Base-by-base conservation (phyloP, 768 basidiomycete genomes). In the Boletus rubescentipes region DNA sequence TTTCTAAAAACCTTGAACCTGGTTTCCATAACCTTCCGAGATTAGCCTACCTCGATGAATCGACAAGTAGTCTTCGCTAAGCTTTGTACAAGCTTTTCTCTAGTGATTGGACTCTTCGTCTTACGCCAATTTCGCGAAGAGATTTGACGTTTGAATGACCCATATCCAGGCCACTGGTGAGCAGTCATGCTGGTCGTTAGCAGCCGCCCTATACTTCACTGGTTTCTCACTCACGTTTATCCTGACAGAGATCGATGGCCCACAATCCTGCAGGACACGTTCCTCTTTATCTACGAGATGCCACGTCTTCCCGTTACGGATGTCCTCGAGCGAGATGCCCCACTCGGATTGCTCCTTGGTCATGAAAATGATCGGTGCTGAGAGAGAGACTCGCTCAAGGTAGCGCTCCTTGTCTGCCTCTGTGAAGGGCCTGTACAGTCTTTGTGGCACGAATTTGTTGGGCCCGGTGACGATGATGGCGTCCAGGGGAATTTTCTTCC, bases 81-180 rank as follows among this genome's bases (percentile, higher is more conserved):
- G 56, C 82, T 86, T 64, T 83, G 85, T 1, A 84, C 87, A 6
- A 89, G 73, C 63, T 86, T 89, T 37, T 79, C 79, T 34, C 79
- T 77, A 2, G 86, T 89, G 57, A 88, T 88, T 4, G 87, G 88
- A 29, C 83, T 79, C 36, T 86, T 87, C 2, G 80, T 85, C 65
- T 80, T 88, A 30, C 83, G 77, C 69, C 86, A 89, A 67, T 90
- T 86, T 63, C 83, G 81, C 9, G 87, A 89, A 9, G 85, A 83
- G 59, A 90, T 87, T 64, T 87, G 86, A 47, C 82, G 73, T 60
- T 80, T 84, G 84, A 85, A 89, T 49, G 80, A 78, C 42, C 80
- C 71, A 66, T 89, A 89, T 10, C 87, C 87, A n/a, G 86, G 86
- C 87, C 88, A 89, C 87, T 89, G 60, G 35, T 51, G 50, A 47